Base-by-base conservation (phyloP, 2,329 filamentous ascomycete species). In the Verticillium nubilum region DNA sequence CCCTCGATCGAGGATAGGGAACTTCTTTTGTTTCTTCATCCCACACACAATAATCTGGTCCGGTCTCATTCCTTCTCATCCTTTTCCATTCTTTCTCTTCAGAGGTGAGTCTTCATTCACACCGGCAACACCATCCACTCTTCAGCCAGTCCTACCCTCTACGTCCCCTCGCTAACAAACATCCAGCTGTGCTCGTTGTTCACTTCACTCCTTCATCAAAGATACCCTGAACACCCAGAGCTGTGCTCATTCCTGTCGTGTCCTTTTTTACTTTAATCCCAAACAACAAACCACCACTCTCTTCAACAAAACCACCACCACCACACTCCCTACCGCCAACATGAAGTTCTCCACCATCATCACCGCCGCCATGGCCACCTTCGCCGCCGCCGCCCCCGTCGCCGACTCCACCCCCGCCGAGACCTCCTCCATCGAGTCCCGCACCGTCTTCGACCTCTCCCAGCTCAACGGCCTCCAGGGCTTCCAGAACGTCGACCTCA, bases 321-420 rank as follows among this genome's bases (percentile, higher is more conserved):
- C 60, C 63, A 65, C 61, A 61, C 59, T 47, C 63, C 59, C 54
- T 62, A 58, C 66, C 64, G 59, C 70, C 76, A 81, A 75, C 65
- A 83, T 83, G 80, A 80, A 81, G 76, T 70, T 74, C 71, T 69
- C 75, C 57, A 74, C 73, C 63, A 67, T 82, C 70, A 61, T 83
- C 70, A 67, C 74, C 67, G 71, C 75, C 68, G 72, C 72, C 60
- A 72, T 81, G 58, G 78, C 78, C 64, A 54, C 58, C 62, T 67
- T 80, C 62, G 77, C 77, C 55, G 79, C 80, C 52, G 66, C 74
- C 60, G 56, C 58, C 19, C 61, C 52, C 29, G 13, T 56, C 26
- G 59, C 57, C 17, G 58, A 35, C 42, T 59, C 59, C 58, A 72
- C 68, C 66, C 66, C 67, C 60, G 75, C 74, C 58, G 73, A 71